These are phyloP conservation scores for Tylopilus sp. DNA, from an alignment of 768 basidiomycete species.

Conservation along the genomic window DNA sequence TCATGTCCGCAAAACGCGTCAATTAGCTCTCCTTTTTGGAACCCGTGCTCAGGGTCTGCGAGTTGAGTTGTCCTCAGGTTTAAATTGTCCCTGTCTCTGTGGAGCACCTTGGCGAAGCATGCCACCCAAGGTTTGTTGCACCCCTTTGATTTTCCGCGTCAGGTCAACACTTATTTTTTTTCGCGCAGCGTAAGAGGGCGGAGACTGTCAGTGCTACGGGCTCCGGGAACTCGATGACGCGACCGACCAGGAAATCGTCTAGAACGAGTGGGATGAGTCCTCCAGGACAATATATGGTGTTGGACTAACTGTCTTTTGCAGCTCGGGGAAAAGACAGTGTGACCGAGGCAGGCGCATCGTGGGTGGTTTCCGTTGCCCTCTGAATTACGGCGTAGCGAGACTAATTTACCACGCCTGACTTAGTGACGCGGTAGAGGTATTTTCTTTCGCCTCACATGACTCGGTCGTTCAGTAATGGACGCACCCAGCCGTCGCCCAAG, in stretches of 20 bases:
- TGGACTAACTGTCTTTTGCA: constrained; percentile 9
- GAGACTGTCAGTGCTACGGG: constrained; percentile 37
- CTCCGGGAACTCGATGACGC: constrained; percentile 34
- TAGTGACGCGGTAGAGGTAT: constrained; percentile 22
- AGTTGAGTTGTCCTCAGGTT: neutral
- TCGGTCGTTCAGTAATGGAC: constrained; percentile 1
- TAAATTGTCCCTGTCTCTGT: neutral
- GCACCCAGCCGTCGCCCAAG: constrained; percentile 35
- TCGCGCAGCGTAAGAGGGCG: constrained; percentile 55
- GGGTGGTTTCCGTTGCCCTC: constrained; percentile 15
- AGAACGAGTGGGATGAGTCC: constrained; percentile 28
- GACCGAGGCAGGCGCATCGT: constrained; percentile 17
- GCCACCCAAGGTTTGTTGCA: constrained; percentile 36
- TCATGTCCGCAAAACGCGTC: constrained; percentile 14
- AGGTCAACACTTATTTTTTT: constrained; percentile 12
- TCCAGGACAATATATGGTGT: constrained; percentile 15
- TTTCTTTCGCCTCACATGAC: neutral
- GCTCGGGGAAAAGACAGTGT: constrained; percentile 15
- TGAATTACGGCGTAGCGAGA: neutral
- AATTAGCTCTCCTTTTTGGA: constrained; percentile 18
- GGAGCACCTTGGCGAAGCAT: constrained; percentile 15
- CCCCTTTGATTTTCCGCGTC: neutral
- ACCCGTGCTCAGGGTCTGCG: neutral
- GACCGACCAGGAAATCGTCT: constrained; percentile 45
- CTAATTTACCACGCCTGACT: constrained; percentile 13